Evolutionary conservation across 345 rosid species (phyloP).

Genomic region (Populus euphratica): DNA sequence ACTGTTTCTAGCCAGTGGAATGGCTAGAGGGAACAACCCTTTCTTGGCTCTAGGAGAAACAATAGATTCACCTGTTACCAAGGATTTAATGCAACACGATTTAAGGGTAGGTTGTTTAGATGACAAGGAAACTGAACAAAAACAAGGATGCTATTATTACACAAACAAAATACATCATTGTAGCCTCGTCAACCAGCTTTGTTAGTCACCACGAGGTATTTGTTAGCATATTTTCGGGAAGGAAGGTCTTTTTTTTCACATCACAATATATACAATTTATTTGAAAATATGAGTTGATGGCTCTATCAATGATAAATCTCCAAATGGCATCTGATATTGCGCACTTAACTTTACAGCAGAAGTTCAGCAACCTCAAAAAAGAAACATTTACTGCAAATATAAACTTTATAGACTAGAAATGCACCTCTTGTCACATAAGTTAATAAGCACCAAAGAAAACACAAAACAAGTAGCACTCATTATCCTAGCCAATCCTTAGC

Average conservation of each 20-base stretch:
- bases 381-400: not conserved
- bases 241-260: not conserved
- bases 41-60: constrained; percentile 17
- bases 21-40: constrained; percentile 25
- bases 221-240: not conserved
- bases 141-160: not conserved
- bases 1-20: constrained; percentile 23
- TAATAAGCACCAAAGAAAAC: not conserved
- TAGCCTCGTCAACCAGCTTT: not conserved
- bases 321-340: not conserved
- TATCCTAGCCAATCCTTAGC: not conserved
- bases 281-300: too few species aligned
- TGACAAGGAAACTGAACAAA: not conserved
- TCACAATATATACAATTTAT: not conserved
- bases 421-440: not conserved
- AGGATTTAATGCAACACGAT: not conserved
- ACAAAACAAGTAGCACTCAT: not conserved
- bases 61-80: constrained; percentile 12
- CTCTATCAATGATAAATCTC: not conserved
- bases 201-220: not conserved
- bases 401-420: not conserved
- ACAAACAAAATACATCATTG: not conserved
- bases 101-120: not conserved
- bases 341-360: not conserved
- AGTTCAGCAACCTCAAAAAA: not conserved